Base-by-base conservation (phyloP, 2,329 filamentous ascomycete genomes). In the Trichoderma sp. region DNA sequence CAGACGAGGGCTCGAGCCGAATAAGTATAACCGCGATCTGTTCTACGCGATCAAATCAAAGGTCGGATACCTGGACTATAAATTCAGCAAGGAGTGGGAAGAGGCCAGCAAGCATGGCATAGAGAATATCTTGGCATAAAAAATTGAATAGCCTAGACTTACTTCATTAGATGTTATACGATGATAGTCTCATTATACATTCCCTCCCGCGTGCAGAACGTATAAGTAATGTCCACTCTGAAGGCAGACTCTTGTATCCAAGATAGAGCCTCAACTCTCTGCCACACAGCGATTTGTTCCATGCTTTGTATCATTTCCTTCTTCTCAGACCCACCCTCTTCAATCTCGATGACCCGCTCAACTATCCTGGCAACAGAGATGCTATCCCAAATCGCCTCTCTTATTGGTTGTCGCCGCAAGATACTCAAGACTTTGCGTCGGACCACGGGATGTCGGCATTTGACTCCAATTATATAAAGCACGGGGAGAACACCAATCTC, bases 371-470 rank as follows among this genome's bases (percentile, higher is more conserved):
- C 67, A 45, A 4, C 18, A 45, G 27, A 21, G 50, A 71, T 3
- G 33, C 67, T 71, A 33, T 62, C 53, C 67, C 67, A 71, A 45
- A 71, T 35, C 53, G 67, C 67, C 35, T 71, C 67, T 33, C 53
- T 33, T 38, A 71, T 71, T 16, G 16, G 14, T 24, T 62, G 67
- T 24, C 67, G 67, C 33, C 67, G 27, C 27, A 71, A 24, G 12
- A 71, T 31, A 31, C 14, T 14, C 53, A 71, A 45, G 21, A 9
- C 33, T 50, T 71, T 2, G 0, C 67, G 67, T 21, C 67, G 53
- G 21, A 71, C 33, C 24, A 45, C 16, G 4, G 67, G 53, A 71
- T 71, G 16, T 24, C 67, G 24, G 67, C 67, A 71, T 21, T 71
- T 71, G 53, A 33, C 21, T 35, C 53, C 67, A 35, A 71, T 62